These are phyloP conservation scores for Tetrapisispora pingtungensis DNA, from an alignment of 805 yeast genomes.

Conservation along the genomic window DNA sequence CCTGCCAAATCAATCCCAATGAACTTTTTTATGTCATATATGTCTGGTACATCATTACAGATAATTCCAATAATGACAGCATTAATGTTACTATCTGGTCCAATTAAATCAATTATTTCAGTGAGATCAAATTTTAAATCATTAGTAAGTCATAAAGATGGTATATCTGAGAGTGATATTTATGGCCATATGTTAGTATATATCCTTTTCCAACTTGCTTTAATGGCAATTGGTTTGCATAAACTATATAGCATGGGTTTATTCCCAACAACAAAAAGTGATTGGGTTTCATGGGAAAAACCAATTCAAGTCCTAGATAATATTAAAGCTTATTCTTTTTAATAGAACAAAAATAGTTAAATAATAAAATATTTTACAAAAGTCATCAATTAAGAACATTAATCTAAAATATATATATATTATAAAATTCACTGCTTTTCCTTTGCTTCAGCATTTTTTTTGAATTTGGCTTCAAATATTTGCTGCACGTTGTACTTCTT, in stretches of 20 bases:
- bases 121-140: conserved; percentile 47
- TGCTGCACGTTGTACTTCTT: conserved; percentile 75
- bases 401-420: too few relatives aligned
- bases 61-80: conserved; percentile 88
- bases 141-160: conserved; percentile 25
- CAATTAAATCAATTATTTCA: conserved; percentile 58
- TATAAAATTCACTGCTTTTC: background rate
- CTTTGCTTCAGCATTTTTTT: conserved; percentile 8
- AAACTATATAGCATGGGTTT: conserved; percentile 83
- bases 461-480: conserved; percentile 42
- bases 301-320: conserved; percentile 22
- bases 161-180: conserved; percentile 13
- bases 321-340: conserved; percentile 18
- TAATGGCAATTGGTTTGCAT: conserved; percentile 70
- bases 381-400: too few relatives aligned
- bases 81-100: conserved; percentile 67
- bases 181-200: conserved; percentile 38
- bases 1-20: conserved; percentile 85
- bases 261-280: conserved; percentile 77
- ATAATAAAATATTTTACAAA: too few relatives aligned
- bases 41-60: conserved; percentile 86
- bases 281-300: conserved; percentile 84
- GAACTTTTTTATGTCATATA: conserved; percentile 82
- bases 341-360: background rate
- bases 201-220: conserved; percentile 38